Percentiles rank a stretch among this genome's conserved stretches.
Evolutionary conservation across 2,329 filamentous ascomycete species (phyloP).

Genomic region (Cordyceps militaris): DNA sequence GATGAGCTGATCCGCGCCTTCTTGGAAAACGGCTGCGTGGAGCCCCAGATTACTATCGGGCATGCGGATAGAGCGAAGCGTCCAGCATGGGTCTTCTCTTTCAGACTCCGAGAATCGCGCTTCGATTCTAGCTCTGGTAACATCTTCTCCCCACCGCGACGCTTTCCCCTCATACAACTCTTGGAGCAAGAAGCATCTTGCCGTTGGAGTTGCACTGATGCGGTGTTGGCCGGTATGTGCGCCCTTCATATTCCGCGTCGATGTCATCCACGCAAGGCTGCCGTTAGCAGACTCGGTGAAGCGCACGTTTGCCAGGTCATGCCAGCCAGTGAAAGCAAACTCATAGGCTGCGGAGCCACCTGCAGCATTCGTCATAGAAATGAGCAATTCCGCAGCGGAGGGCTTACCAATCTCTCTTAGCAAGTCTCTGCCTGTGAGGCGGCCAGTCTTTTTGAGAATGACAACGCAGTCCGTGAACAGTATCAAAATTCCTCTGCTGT

Average conservation of each 20-base stretch:
- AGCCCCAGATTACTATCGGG: slow-evolving; percentile 53
- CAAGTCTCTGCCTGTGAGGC: slow-evolving; percentile 66
- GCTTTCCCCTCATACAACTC: slow-evolving; percentile 74
- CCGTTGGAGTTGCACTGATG: slow-evolving; percentile 43
- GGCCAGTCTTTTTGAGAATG: slow-evolving; percentile 63
- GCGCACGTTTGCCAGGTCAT: slow-evolving; percentile 61
- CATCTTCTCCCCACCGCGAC: slow-evolving; percentile 71
- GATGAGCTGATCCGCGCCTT: slow-evolving; percentile 54
- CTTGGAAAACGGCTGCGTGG: slow-evolving; percentile 65
- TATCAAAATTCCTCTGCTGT: slow-evolving; percentile 64
- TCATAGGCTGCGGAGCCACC: slow-evolving; percentile 59
- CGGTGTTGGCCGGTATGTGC: slow-evolving; percentile 37
- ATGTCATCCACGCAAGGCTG: slow-evolving; percentile 60
- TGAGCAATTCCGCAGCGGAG: slow-evolving; percentile 54
- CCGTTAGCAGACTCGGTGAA: slow-evolving; percentile 66
- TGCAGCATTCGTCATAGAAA: slow-evolving; percentile 56
- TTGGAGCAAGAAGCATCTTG: slow-evolving; percentile 64
- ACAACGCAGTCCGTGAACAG: slow-evolving; percentile 79
- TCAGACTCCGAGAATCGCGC: slow-evolving; percentile 77
- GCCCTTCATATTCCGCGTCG: slow-evolving; percentile 53
- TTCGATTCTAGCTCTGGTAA: slow-evolving; percentile 80
- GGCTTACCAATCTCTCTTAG: slow-evolving; percentile 81
- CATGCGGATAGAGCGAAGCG: slow-evolving; percentile 61
- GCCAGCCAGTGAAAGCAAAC: slow-evolving; percentile 67
- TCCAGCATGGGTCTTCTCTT: slow-evolving; percentile 74